Conservation (phyloP, 768 basidiomycete species). For the Tylopilus rubrobrunneus region DNA sequence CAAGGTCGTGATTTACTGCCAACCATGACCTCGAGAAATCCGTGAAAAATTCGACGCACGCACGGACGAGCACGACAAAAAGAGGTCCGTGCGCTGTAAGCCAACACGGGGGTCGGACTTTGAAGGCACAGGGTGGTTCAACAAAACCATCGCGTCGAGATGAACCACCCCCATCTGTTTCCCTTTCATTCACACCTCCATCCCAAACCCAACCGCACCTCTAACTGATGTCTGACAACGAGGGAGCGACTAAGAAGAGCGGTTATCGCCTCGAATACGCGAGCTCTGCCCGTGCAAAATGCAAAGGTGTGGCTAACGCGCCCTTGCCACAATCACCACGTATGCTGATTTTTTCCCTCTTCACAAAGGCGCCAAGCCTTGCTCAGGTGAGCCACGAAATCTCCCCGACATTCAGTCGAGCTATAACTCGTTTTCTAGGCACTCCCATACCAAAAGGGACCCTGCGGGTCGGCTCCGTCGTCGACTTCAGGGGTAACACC, state of each 20-base stretch:
- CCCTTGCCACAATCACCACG: constrained; percentile 9
- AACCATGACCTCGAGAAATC: constrained; percentile 10
- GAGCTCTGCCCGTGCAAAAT: constrained; percentile 61
- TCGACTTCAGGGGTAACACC: constrained; percentile 69
- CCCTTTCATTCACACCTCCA: constrained; percentile 26
- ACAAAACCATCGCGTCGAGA: constrained; percentile 39
- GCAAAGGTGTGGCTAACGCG: constrained; percentile 56
- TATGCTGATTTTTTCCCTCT: constrained; percentile 19
- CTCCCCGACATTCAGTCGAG: background rate
- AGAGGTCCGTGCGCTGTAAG: constrained; percentile 35
- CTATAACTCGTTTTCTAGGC: constrained; percentile 39
- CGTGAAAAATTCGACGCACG: constrained; percentile 16
- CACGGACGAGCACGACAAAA: constrained; percentile 24
- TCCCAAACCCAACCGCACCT: constrained; percentile 15
- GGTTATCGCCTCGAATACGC: constrained; percentile 83
- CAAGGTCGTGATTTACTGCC: constrained; percentile 11
- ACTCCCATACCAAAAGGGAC: constrained; percentile 68
- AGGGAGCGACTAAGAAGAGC: constrained; percentile 32
- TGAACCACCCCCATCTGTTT: constrained; percentile 33
- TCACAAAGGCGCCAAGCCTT: constrained; percentile 72
- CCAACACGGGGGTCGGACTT: constrained; percentile 33
- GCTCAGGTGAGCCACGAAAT: constrained; percentile 45
- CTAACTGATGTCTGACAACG: constrained; percentile 33
- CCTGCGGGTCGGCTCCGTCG: constrained; percentile 68
- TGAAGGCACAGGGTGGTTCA: constrained; percentile 37